Base-by-base conservation (phyloP, 1,284 basidiomycete genomes). In the Apiotrichum sp. region DNA sequence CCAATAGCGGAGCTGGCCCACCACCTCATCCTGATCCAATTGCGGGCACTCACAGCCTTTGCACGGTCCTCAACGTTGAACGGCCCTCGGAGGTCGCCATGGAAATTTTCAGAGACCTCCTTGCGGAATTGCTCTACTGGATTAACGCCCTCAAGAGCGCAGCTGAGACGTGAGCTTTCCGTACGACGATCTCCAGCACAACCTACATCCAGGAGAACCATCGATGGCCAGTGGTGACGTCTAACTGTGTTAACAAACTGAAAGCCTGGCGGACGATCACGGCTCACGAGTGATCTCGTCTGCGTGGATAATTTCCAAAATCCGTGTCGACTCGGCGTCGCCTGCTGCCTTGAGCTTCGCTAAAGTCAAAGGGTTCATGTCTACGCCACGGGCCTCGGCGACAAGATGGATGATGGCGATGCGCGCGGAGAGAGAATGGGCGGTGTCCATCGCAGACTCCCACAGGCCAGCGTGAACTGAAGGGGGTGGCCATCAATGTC, bases 321-420 rank as follows among this genome's bases (percentile, higher is more conserved):
- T 82, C 11, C 79, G 77, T 41, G 89, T 87, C 53, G 84, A 88
- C 57, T 86, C 84, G 10, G 65, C 62, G 70, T 93, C 89, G 16
- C 86, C 78, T 9, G 85, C 84, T 35, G 82, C 81, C 7, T 81
- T 78, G 66, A 92, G 88, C 59, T 85, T 83, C 57, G 84, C 85
- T 63, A 95, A 90, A 3, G 89, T 92, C 11, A 81, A 79, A 0
- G 90, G 90, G 68, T 90, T 90, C 57, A 92, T 87, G 73, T 93
- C 91, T 6, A 93, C 79, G 2, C 90, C 89, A 33, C 89, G 79
- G 1, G 89, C 89, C 77, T 93, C 90, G 69, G 92, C 89, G 0
- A 93, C 89, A 34, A 93, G 83, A 66, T 92, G 89, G 63, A 93
- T 89, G 71, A 93, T 92, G 2, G 88, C 87, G 32, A 93, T 82